Evolutionary conservation across 805 yeast species (phyloP), one percentile per base, ranked within the genome.

Genomic region (Yarrowia osloensis): DNA sequence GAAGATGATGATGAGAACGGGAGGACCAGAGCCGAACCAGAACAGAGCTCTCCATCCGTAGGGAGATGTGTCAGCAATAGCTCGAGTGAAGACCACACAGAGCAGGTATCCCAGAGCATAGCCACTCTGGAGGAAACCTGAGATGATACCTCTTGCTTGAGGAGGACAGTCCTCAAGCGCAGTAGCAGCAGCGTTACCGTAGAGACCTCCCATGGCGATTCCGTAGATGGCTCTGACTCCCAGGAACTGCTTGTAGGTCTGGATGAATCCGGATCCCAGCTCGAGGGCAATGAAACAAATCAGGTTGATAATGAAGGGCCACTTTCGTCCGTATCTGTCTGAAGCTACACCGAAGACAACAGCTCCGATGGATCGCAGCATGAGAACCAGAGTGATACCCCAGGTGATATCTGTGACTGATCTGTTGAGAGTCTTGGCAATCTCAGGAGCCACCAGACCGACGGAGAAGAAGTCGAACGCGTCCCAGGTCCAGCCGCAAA

Each of bases 91-190:
- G 12, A 85, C 78, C 35, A 85, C 88, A 1, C 86, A 89, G 22
- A 87, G 79, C 65, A 88, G 80, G 72, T 86, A 87, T 12, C 92
- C 93, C 69, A 88, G 79, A 9, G 89, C 88, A 70, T 88, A 91
- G 68, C 96, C 96, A 75, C 89, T 88, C 77, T 90, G 96, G 74
- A 91, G 84, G 49, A 89, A 74, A 65, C 92, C 92, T 21, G 88
- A 84, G 28, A 88, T 74, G 54, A 86, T 76, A 44, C 89, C 88
- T 71, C 89, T 81, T 15, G 90, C 85, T 35, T 76, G 78, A 2
- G 74, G 74, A 1, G 91, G 91, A 62, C 86, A 81, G 71, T 87
- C 89, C 70, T 87, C 90, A 33, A 88, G 79, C 6, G 91, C 86
- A 7, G 87, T 85, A 13, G 89, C 88, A 33, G 88, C 83, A 39